Conservation (phyloP, 805 yeast species). For the Nakazawaea sp. region DNA sequence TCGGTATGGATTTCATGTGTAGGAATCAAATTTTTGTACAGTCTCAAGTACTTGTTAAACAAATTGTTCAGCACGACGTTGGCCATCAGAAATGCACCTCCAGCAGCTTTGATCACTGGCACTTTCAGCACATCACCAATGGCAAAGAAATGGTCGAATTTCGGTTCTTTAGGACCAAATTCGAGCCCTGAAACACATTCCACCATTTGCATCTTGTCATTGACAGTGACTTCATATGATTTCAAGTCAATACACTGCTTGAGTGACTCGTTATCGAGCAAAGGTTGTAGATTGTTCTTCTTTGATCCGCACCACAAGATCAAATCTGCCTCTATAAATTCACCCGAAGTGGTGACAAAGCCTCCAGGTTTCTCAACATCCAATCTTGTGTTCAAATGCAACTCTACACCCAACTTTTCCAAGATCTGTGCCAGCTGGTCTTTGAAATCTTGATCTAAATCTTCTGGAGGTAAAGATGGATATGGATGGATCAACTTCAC, state of each 20-base stretch:
- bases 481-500: constrained; percentile 37
- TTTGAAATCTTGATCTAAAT: constrained; percentile 17
- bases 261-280: constrained; percentile 15
- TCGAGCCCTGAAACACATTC: constrained; percentile 7
- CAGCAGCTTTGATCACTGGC: constrained; percentile 34
- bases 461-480: constrained; percentile 31
- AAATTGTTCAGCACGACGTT: constrained; percentile 19
- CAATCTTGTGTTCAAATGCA: constrained; percentile 25
- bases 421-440: constrained; percentile 14
- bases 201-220: constrained; percentile 17
- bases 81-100: constrained; percentile 27
- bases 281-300: constrained; percentile 24
- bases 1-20: not conserved
- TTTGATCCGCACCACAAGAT: constrained; percentile 31
- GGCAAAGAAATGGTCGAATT: constrained; percentile 24
- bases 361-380: constrained; percentile 18
- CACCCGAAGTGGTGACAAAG: constrained; percentile 17
- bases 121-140: constrained; percentile 29
- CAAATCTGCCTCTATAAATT: constrained; percentile 22
- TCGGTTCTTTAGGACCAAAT: constrained; percentile 6
- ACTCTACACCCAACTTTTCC: constrained; percentile 16
- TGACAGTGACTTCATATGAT: constrained; percentile 17
- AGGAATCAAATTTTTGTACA: not conserved
- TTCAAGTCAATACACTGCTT: constrained; percentile 17
- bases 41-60: not conserved